These are phyloP conservation scores for Psilocybe cyanescens DNA, from an alignment of 768 basidiomycete genomes.

Conservation along the genomic window DNA sequence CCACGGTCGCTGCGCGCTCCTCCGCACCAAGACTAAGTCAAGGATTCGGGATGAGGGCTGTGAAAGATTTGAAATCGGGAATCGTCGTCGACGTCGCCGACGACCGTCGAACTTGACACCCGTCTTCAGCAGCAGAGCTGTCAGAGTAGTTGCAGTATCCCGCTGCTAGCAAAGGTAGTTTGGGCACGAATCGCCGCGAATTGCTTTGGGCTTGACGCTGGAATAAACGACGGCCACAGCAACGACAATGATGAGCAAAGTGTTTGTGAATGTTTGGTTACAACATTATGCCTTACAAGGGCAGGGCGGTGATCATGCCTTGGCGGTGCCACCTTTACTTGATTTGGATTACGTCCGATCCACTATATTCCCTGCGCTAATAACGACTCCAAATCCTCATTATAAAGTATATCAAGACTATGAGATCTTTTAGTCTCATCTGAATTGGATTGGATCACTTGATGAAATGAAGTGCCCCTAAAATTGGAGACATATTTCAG, in stretches of 20 bases:
- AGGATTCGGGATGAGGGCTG: constrained; percentile 13
- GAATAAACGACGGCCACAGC: constrained; percentile 25
- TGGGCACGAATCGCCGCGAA: constrained; percentile 18
- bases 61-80: constrained; percentile 15
- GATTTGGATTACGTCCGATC: not conserved
- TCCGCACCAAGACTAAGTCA: constrained; percentile 17
- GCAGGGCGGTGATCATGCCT: not conserved
- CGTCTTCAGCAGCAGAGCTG: constrained; percentile 13
- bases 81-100: constrained; percentile 23
- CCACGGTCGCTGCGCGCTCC: constrained; percentile 19
- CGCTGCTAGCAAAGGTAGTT: constrained; percentile 12
- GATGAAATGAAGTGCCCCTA: too few species aligned
- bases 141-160: constrained; percentile 9
- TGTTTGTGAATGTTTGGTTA: constrained; percentile 30
- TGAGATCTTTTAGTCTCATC: too few species aligned
- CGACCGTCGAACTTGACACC: constrained; percentile 17
- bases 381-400: too few species aligned
- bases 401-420: too few species aligned
- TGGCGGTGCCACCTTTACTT: not conserved
- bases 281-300: not conserved
- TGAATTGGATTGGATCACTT: too few species aligned
- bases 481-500: too few species aligned
- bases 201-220: constrained; percentile 26
- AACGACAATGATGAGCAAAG: constrained; percentile 32
- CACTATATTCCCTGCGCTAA: too few species aligned